phyloP scores from a whole-genome alignment of 495 filamentous ascomycete species.

The Podospora conica region DNA sequence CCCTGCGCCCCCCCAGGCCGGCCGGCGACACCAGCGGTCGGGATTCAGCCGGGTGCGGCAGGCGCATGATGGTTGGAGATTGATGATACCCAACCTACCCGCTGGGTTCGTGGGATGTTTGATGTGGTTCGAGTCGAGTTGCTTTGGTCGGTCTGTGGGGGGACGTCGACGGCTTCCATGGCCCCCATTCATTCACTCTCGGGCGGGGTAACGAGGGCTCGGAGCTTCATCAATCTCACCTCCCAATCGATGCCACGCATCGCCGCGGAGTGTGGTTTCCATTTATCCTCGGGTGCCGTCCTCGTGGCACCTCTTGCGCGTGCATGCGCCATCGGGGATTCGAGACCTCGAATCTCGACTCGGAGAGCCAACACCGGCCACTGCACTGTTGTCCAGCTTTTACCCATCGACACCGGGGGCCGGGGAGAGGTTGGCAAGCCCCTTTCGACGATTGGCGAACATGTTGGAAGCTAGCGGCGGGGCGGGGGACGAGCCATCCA shows the following conservation, averaged over 20 bases:
- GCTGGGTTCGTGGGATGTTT: conserved; percentile 6
- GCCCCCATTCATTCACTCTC: background rate
- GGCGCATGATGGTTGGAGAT: conserved; percentile 13
- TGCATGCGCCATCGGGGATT: background rate
- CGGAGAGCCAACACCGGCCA: background rate
- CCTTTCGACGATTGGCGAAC: background rate
- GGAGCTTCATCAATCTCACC: conserved; percentile 1
- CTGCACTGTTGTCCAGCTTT: background rate
- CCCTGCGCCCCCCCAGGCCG: conserved; percentile 1
- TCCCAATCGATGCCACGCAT: conserved; percentile 3
- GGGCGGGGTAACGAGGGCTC: conserved; percentile 6
- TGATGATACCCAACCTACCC: conserved; percentile 12
- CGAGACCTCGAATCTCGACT: background rate
- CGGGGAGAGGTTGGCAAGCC: conserved; percentile 1
- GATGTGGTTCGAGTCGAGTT: background rate
- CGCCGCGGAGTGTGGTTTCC: background rate
- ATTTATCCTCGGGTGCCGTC: conserved; percentile 5
- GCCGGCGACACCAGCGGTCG: conserved; percentile 1
- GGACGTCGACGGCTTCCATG: background rate
- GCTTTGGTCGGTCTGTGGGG: background rate
- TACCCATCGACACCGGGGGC: background rate
- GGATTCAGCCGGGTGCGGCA: conserved; percentile 21
- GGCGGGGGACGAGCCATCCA: background rate
- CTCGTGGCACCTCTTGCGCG: background rate
- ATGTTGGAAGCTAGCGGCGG: background rate